Base-by-base conservation (phyloP, 2,329 filamentous ascomycete genomes). In the Rutstroemia sydowiana region DNA sequence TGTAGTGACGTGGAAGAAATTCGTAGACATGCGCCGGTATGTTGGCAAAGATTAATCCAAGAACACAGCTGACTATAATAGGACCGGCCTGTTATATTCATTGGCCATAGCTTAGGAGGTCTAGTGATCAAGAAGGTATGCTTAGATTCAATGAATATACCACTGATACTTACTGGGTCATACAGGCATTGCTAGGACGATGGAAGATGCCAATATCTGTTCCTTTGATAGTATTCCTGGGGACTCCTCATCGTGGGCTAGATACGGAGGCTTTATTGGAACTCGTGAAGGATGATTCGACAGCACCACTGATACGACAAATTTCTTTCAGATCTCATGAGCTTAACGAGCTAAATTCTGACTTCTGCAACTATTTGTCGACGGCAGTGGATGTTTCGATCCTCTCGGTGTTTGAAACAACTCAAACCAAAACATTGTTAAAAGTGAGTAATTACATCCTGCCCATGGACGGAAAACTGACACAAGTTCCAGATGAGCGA, bases 31-130 rank as follows among this genome's bases (percentile, higher is more conserved):
- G 37, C 30, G 20, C 37, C 39, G 39, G 53, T 55, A 49, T 30
- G 50, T 18, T 34, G 18, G 7, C 9, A 23, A 5, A 20, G 30
- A 41, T 16, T 2, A 8, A n/a, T 16, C 3, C 5, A 2, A 32
- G 32, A 28, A 3, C 14, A 10, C 3, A 13, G 32, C 34, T 53
- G 1, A 50, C 2, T 3, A 10, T 34, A 18, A n/a, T 13, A 55
- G 34, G 44, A 45, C 23, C 30, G 55, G 5, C 57, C 54, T 1
- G 63, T 69, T 6, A 57, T 69, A 3, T 53, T 63, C n/a, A 53
- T 70, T 13, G 67, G 64, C 2, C 68, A 70, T 51, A 69, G 66
- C 31, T 64, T 70, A 59, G 67, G 66, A 2, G 65, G 66, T 5
- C 56, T 70, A 11, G 60, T 70, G 2, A 66, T 69, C 11, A 69